A percentile compares a stretch with the other conserved stretches of the same genome.
Evolutionary conservation across 495 filamentous ascomycete species (phyloP).

Genomic region (Staphylotrichum longicolle): DNA sequence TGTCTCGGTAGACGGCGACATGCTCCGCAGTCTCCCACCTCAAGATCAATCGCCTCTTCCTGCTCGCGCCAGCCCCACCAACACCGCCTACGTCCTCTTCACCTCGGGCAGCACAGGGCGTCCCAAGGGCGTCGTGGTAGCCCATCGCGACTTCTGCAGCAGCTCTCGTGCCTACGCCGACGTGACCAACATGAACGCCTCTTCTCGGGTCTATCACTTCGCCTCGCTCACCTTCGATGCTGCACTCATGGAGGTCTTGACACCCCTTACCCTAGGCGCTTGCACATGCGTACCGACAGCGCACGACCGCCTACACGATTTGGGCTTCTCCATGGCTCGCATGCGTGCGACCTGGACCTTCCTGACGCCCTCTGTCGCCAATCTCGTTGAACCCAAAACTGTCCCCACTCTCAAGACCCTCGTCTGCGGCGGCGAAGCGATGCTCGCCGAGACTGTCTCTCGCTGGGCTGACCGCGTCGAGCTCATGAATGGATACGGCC

Average conservation of each 20-base stretch:
- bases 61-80: constrained; percentile 5
- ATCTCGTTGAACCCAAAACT: constrained; percentile 29
- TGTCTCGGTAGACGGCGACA: constrained; percentile 15
- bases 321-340: constrained; percentile 27
- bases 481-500: constrained; percentile 60
- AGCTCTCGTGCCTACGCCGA: constrained; percentile 37
- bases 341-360: constrained; percentile 27
- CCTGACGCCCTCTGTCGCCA: constrained; percentile 29
- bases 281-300: constrained; percentile 61
- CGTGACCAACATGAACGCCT: constrained; percentile 12
- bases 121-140: constrained; percentile 45
- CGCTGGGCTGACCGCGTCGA: constrained; percentile 54
- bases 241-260: constrained; percentile 54
- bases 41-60: not conserved
- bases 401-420: constrained; percentile 33
- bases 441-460: constrained; percentile 34
- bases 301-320: constrained; percentile 45
- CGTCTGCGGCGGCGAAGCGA: constrained; percentile 32
- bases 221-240: constrained; percentile 60
- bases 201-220: constrained; percentile 53
- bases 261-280: constrained; percentile 57
- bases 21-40: constrained; percentile 18
- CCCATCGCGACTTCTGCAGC: constrained; percentile 38
- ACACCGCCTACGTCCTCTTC: constrained; percentile 51
- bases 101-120: constrained; percentile 60